Evolutionary conservation across 805 yeast species (phyloP).

Genomic region (Ogataea philodendri): DNA sequence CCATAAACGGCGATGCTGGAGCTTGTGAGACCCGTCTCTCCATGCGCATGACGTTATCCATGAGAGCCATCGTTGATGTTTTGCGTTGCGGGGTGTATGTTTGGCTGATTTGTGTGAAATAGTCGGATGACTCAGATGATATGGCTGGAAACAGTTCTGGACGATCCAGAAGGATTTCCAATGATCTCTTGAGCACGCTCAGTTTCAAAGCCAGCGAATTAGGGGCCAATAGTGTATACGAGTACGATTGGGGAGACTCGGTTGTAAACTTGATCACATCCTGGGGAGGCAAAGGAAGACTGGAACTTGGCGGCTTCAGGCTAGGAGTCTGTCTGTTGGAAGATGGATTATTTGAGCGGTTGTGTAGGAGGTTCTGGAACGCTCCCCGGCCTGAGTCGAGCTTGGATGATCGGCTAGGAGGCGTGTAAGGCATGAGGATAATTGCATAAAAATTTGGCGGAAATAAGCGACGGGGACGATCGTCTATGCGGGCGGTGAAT

Average conservation of each 20-base stretch:
- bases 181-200: conserved; percentile 69
- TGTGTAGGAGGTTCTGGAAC: conserved; percentile 3
- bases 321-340: not conserved
- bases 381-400: conserved; percentile 8
- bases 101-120: conserved; percentile 1
- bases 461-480: conserved; percentile 12
- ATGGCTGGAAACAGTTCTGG: conserved; percentile 40
- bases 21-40: conserved; percentile 47
- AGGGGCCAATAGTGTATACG: conserved; percentile 80
- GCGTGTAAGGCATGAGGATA: conserved; percentile 13
- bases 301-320: too few relatives aligned
- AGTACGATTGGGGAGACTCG: conserved; percentile 80
- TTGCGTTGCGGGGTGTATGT: conserved; percentile 14
- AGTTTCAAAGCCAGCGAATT: conserved; percentile 74
- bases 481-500: too few relatives aligned
- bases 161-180: conserved; percentile 67
- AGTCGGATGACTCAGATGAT: conserved; percentile 9
- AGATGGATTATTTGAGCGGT: not conserved
- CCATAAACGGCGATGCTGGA: conserved; percentile 41
- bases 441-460: conserved; percentile 13
- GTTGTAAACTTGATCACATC: conserved; percentile 66
- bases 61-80: conserved; percentile 18
- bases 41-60: conserved; percentile 31
- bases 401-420: conserved; percentile 10
- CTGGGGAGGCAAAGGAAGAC: too few relatives aligned